Percentiles rank a stretch among this genome's conserved stretches.
Evolutionary conservation across 2,329 filamentous ascomycete genomes (phyloP).

Genomic region (Trichocomaceae sp.): DNA sequence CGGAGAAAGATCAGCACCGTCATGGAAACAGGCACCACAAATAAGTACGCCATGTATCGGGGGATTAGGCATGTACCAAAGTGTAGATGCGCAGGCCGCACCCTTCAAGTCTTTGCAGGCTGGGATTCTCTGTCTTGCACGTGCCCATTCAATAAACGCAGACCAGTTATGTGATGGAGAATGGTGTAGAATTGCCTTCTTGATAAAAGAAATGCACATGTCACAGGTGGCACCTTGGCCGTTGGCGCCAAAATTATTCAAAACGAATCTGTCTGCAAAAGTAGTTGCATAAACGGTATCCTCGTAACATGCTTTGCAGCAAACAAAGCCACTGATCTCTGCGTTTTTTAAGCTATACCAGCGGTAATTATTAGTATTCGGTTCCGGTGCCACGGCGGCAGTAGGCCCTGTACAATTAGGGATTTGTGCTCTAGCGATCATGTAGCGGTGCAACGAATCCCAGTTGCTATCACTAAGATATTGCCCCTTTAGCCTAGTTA

Average conservation of each 20-base stretch:
- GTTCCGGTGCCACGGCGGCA: background rate
- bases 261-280: constrained; percentile 3
- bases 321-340: constrained; percentile 8
- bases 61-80: constrained; percentile 12
- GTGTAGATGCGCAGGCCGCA: background rate
- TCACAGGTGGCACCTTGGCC: background rate
- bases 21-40: constrained; percentile 11
- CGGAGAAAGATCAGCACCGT: constrained; percentile 6
- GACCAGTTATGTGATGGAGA: constrained; percentile 2
- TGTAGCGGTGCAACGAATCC: constrained; percentile 5
- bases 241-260: background rate
- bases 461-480: background rate
- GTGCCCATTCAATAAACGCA: background rate
- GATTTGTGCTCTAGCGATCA: constrained; percentile 1
- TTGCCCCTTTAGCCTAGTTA: background rate
- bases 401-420: constrained; percentile 6
- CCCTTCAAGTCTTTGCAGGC: background rate
- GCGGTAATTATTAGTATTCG: background rate
- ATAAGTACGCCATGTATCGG: background rate
- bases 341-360: constrained; percentile 5
- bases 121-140: constrained; percentile 3
- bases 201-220: constrained; percentile 5
- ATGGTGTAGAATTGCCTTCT: constrained; percentile 4
- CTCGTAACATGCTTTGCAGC: constrained; percentile 9
- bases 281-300: constrained; percentile 2